These are phyloP conservation scores for Carpinus viminea DNA, from an alignment of 306 rosid genomes.

Conservation along the genomic window DNA sequence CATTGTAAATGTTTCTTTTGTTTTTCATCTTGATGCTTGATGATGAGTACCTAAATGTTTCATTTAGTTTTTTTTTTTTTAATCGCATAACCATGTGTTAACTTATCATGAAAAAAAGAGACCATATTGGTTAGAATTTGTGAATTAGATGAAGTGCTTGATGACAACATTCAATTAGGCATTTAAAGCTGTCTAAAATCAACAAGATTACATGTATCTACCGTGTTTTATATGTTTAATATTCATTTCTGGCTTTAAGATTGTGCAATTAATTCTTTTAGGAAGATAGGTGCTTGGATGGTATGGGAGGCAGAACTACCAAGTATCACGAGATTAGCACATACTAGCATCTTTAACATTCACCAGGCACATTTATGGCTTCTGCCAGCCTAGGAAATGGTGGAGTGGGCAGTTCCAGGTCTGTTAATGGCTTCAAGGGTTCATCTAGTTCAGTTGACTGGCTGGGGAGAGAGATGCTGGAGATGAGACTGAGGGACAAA, in stretches of 20 bases:
- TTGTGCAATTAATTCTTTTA: slow-evolving; percentile 23
- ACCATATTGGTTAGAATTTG: background rate
- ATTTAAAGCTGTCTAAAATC: background rate
- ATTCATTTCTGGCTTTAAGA: background rate
- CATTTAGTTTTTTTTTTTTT: background rate
- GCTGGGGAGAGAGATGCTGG: slow-evolving; percentile 99
- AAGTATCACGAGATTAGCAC: slow-evolving; percentile 23
- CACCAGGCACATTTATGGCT: slow-evolving; percentile 51
- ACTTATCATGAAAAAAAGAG: background rate
- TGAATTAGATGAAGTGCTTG: background rate
- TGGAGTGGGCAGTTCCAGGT: slow-evolving; percentile 90
- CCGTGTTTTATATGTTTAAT: background rate
- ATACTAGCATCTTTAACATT: slow-evolving; percentile 25
- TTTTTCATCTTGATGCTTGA: background rate
- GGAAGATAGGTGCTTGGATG: slow-evolving; percentile 40
- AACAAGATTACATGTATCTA: background rate
- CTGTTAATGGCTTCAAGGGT: slow-evolving; percentile 73
- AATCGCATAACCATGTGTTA: background rate
- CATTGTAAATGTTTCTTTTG: background rate
- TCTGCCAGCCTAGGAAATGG: slow-evolving; percentile 91
- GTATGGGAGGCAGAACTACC: slow-evolving; percentile 29
- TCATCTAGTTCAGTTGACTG: slow-evolving; percentile 92
- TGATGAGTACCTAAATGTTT: background rate
- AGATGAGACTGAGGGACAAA: slow-evolving; percentile 78
- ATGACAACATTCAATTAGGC: background rate